Evolutionary conservation across 208 protist species (phyloP), one percentile per base, ranked within the genome.

Genomic region (Herpetomonas samuelpessoai): DNA sequence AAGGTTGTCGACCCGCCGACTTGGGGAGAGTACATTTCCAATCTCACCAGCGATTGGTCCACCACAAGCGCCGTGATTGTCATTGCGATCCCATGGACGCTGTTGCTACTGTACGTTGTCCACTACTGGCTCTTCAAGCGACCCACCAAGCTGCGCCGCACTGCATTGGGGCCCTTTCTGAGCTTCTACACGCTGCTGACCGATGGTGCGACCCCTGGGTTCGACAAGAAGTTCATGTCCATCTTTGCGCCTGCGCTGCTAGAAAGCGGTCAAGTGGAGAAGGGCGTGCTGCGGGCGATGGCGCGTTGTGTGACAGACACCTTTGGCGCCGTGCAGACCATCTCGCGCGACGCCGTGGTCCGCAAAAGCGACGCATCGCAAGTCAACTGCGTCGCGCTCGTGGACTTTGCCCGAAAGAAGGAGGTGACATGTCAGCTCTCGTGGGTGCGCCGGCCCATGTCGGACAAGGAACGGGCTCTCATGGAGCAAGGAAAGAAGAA

Each of bases 251-350:
- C 81, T 3, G 73, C 76, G 18, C 57, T 96, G 25, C 59, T 92
- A 24, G 31, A 72, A 29, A 52, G 74, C 22, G 75, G 68, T 26
- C 63, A 56, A 12, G 76, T 91, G 44, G 75, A 91, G 44, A 72
- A 81, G 9, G 89, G 89, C 7, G 30, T 91, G 9, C 41, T 96
- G 10, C 78, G 84, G 3, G 89, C 89, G 31, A 92, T 93, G 83
- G 74, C 74, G 22, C 83, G 86, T n/a, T 87, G 82, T 57, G 45
- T 87, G n/a, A 62, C 74, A 48, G 74, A 72, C 18, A 55, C 56
- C 18, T 71, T 91, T 19, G 89, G 89, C 44, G 57, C 71, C 31
- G 57, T 92, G 26, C 47, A 60, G 6, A 31, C 62, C 65, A 80
- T 96, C 21, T 66, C 79, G 0, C 68, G 67, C 28, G 75, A 83